Evolutionary conservation across 1,284 basidiomycete species (phyloP), one percentile per base, ranked within the genome.

Genomic region (Fomitiporia mediterranea): DNA sequence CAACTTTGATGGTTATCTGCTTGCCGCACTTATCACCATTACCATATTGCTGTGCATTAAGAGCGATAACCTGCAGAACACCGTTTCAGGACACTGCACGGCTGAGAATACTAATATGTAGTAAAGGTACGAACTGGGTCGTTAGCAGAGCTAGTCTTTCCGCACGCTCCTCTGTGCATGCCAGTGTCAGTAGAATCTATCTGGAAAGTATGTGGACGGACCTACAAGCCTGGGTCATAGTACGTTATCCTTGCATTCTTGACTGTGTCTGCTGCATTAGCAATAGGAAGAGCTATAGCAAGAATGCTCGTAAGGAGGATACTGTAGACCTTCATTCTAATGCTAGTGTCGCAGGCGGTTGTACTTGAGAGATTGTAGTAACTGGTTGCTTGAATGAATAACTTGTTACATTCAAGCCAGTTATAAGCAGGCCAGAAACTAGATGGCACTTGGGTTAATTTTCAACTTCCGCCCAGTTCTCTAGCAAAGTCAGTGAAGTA

Each of bases 1-100:
- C 72, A 66, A 77, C 82, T 2, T 76, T 72, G 65, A 93, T 86
- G 37, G 78, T 80, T 62, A 92, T 83, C 19, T 63, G 65, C 69
- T 81, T 70, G 65, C 79, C 81, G 68, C 91, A 91, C 52, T 78
- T 51, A 9, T 78, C 72, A 2, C 50, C 35, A 28, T 5, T 4
- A 15, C 81, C 82, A 63, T 69, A 86, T 74, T 83, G 75, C 71
- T 78, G 37, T n/a, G 34, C 42, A 25, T 57, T 57, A 17, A 57
- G 32, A n/a, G 56, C 56, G 11, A 57, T 51, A 27, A 57, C 43
- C 56, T 57, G 27, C 8, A 61, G 28, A 58, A 32, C 34, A 2
- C 11, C 52, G 51, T 17, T 37, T 57, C n/a, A 59, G 46, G n/a
- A n/a, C n/a, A n/a, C n/a, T n/a, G n/a, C 13, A 8, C 28, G 11